phyloP scores from a whole-genome alignment of 1,139 yeast species.

The Protomyces gravidus region DNA sequence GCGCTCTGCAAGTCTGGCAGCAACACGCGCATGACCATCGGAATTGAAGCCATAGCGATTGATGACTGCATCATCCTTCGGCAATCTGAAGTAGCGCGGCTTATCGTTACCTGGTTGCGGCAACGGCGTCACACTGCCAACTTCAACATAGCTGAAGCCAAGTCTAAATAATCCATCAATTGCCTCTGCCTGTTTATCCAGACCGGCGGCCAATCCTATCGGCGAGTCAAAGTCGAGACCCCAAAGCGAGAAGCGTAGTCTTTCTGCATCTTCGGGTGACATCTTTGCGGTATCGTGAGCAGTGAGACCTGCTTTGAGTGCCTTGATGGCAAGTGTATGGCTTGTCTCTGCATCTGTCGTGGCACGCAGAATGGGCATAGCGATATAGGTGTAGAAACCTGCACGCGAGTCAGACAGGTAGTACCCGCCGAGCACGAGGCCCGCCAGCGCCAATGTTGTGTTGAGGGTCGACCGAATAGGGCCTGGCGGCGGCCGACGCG shows the following conservation, averaged over 20 bases:
- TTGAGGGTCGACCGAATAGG: constrained; percentile 31
- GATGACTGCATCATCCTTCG: constrained; percentile 81
- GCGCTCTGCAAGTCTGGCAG: constrained; percentile 49
- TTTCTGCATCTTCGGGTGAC: constrained; percentile 48
- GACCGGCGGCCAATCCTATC: constrained; percentile 91
- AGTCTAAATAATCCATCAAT: constrained; percentile 70
- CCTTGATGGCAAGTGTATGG: constrained; percentile 67
- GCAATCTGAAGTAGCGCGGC: constrained; percentile 84
- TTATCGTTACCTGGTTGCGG: constrained; percentile 82
- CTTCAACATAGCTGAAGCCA: constrained; percentile 87
- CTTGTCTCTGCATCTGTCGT: constrained; percentile 78
- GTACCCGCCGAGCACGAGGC: constrained; percentile 44
- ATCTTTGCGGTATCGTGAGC: constrained; percentile 52
- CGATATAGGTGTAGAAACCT: constrained; percentile 70
- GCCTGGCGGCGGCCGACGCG: constrained; percentile 10
- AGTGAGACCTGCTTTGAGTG: constrained; percentile 62
- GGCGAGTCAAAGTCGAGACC: constrained; percentile 66
- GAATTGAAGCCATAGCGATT: constrained; percentile 95
- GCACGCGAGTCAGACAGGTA: constrained; percentile 73
- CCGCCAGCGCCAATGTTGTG: constrained; percentile 37
- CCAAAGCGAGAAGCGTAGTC: constrained; percentile 57
- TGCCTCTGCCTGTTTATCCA: constrained; percentile 93
- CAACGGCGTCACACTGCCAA: constrained; percentile 87
- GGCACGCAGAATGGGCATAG: constrained; percentile 71
- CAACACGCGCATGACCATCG: constrained; percentile 73